Base-by-base conservation (phyloP, 345 rosid species). In the Rhodomyrtus tomentosa region DNA sequence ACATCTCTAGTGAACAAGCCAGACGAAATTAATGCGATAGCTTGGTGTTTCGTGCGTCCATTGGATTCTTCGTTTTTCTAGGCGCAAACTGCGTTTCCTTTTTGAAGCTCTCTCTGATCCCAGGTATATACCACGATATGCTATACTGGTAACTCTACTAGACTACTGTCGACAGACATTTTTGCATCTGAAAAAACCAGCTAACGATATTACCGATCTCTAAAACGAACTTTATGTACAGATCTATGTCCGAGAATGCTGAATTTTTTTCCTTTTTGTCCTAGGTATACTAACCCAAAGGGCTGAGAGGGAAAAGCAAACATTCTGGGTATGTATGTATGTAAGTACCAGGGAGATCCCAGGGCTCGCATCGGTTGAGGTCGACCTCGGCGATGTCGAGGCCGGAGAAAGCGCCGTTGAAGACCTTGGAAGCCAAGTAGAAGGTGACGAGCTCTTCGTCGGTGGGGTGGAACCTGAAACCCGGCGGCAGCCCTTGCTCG, bases 271-370 rank as follows among this genome's bases (percentile, higher is more conserved):
- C 50, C 50, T 50, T 13, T 51, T 82, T 16, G 15, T 16, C 76
- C 2, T 18, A 9, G 14, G 76, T 68, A 68, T 4, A 21, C 76
- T 18, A 32, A 68, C 45, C 45, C 76, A 68, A 56, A 55, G 72
- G 11, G 29, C n/a, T 24, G 73, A 48, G 59, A 82, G 51, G 32
- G 40, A 27, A 36, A 36, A 56, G 27, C n/a, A 29, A n/a, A 56
- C 4, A 1, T 20, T n/a, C n/a, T n/a, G 48, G 25, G 50, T 48
- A 72, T 18, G 52, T 24, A 15, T n/a, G 50, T 36, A 13, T 56
- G 49, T 24, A 68, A 20, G n/a, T 89, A 96, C 99, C 99, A 7
- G 99, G 99, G 53, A 97, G 98, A 85, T 97, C 99, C 99, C 99
- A 97, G 20, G 99, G 99, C 73, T 97, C 99, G 53, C 98, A 97